Conservation (phyloP, 164 flowering plant genomes). For the Cinnamomum micranthum region DNA sequence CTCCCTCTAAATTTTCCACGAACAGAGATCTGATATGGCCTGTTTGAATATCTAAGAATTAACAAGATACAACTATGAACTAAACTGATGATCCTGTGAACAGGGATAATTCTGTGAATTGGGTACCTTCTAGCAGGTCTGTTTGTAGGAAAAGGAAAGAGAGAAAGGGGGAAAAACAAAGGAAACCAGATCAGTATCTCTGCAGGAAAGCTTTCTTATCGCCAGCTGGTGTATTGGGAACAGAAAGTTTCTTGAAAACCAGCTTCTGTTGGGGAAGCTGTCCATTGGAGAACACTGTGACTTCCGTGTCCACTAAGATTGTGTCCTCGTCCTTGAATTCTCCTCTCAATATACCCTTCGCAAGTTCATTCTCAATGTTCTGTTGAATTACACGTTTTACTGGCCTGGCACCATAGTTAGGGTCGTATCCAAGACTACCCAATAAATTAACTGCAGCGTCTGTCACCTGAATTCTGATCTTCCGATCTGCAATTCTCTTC, state of each 20-base stretch:
- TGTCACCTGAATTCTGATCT: conserved; percentile 67
- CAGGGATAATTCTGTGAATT: too few relatives aligned
- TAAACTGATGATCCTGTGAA: too few relatives aligned
- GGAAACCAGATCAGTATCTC: conserved; percentile 13
- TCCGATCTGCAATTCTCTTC: conserved; percentile 69
- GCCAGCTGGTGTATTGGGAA: conserved; percentile 20
- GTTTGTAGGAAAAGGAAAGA: too few relatives aligned
- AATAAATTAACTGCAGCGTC: conserved; percentile 74
- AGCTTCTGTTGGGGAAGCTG: conserved; percentile 88
- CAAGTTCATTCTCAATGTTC: conserved; percentile 82
- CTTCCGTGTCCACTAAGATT: conserved; percentile 70
- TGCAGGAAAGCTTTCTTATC: conserved; percentile 38
- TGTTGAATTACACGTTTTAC: conserved; percentile 94
- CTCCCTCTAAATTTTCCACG: too few relatives aligned
- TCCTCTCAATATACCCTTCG: conserved; percentile 90
- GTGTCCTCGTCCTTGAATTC: conserved; percentile 88
- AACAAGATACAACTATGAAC: too few relatives aligned
- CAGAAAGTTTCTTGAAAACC: conserved; percentile 43
- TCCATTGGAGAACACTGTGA: conserved; percentile 69
- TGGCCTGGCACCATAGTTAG: conserved; percentile 94
- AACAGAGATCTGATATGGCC: too few relatives aligned
- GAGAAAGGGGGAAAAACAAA: background rate
- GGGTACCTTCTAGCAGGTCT: too few relatives aligned
- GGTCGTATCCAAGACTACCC: conserved; percentile 87
- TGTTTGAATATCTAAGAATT: too few relatives aligned